These are phyloP conservation scores for Alnus rubra DNA, from an alignment of 306 rosid species.

Conservation along the genomic window DNA sequence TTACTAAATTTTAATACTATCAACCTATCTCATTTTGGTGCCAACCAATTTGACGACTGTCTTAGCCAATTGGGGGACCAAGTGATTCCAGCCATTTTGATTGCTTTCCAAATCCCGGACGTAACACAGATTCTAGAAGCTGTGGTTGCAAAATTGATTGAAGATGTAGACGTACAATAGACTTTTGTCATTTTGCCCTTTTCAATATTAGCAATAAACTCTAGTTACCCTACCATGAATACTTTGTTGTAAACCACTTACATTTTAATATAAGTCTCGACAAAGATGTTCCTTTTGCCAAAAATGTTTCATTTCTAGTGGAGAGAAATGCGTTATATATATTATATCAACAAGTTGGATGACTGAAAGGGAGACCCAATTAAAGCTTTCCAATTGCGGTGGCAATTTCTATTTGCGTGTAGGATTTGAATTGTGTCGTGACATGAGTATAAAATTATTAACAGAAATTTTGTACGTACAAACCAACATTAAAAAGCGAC, in stretches of 20 bases:
- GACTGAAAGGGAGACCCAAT: not conserved
- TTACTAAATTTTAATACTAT: too few relatives aligned
- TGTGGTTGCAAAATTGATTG: conserved; percentile 1
- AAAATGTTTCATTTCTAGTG: not conserved
- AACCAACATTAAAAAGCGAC: too few relatives aligned
- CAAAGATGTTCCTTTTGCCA: not conserved
- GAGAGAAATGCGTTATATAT: not conserved
- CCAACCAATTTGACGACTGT: not conserved
- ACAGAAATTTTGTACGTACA: too few relatives aligned
- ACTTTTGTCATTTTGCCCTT: not conserved
- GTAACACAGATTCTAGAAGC: not conserved
- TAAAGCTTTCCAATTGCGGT: too few relatives aligned
- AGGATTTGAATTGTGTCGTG: too few relatives aligned
- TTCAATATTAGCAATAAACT: not conserved
- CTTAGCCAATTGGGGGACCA: not conserved
- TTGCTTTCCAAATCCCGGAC: not conserved
- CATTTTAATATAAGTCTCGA: not conserved
- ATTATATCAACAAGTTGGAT: not conserved
- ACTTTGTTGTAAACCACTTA: conserved; percentile 17
- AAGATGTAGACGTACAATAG: not conserved
- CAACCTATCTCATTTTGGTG: conserved; percentile 14
- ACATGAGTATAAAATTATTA: too few relatives aligned
- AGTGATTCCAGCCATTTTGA: not conserved
- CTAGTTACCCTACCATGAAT: not conserved
- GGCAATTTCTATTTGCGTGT: too few relatives aligned